These are phyloP conservation scores for Xylaria palmicola DNA, from an alignment of 495 filamentous ascomycete genomes.

Conservation along the genomic window DNA sequence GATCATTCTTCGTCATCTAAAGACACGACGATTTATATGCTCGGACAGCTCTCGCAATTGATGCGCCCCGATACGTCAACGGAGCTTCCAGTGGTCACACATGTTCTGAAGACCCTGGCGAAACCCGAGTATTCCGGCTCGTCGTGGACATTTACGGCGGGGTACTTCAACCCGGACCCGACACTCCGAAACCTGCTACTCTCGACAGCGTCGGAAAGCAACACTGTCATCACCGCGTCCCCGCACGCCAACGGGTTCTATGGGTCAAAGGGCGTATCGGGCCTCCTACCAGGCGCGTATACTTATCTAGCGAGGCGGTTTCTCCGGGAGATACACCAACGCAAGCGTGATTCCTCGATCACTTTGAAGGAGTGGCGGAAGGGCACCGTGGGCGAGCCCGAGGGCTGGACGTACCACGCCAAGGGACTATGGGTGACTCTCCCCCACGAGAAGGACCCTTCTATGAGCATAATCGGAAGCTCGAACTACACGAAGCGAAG, in stretches of 20 bases:
- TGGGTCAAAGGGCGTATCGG: slow-evolving; percentile 80
- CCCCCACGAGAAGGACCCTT: slow-evolving; percentile 57
- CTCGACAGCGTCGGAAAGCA: slow-evolving; percentile 60
- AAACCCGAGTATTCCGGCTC: slow-evolving; percentile 60
- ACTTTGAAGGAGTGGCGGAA: slow-evolving; percentile 83
- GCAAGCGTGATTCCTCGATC: slow-evolving; percentile 60
- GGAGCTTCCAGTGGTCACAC: slow-evolving; percentile 76
- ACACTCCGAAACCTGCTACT: slow-evolving; percentile 76
- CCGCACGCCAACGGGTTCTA: slow-evolving; percentile 96
- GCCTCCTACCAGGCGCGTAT: slow-evolving; percentile 88
- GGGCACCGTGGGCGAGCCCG: slow-evolving; percentile 74
- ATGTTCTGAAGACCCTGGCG: slow-evolving; percentile 66
- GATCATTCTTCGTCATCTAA: slow-evolving; percentile 19
- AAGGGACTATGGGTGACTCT: slow-evolving; percentile 94
- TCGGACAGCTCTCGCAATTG: slow-evolving; percentile 82
- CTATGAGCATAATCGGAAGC: slow-evolving; percentile 80
- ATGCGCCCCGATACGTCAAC: slow-evolving; percentile 78
- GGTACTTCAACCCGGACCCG: slow-evolving; percentile 95
- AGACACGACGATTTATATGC: slow-evolving; percentile 80
- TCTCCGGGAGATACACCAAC: slow-evolving; percentile 63
- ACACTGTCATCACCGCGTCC: slow-evolving; percentile 89
- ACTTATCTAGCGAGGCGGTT: slow-evolving; percentile 83
- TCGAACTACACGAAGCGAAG: slow-evolving; percentile 96
- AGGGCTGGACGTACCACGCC: slow-evolving; percentile 96
- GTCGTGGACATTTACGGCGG: slow-evolving; percentile 93